Evolutionary conservation across 1,284 basidiomycete species (phyloP).

Genomic region (Ustilago cynodontis): DNA sequence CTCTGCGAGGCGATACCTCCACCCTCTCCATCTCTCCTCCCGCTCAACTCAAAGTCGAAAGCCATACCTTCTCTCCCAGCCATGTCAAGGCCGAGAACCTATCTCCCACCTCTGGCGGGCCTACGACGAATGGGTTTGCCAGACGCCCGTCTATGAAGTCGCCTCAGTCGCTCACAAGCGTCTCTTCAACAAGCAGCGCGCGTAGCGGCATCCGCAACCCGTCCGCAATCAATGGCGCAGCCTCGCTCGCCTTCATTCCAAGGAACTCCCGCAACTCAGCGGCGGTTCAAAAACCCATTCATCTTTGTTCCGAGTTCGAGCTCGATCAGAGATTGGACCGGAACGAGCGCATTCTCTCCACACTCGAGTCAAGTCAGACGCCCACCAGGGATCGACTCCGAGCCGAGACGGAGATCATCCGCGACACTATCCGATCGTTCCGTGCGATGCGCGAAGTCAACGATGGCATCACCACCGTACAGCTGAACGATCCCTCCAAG

Average conservation of each 20-base stretch:
- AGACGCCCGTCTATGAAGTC: conserved; percentile 11
- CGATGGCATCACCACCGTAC: conserved; percentile 33
- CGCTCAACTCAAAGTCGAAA: conserved; percentile 26
- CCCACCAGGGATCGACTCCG: conserved; percentile 36
- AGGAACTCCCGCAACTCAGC: conserved; percentile 39
- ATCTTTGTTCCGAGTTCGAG: conserved; percentile 48
- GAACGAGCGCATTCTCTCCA: conserved; percentile 46
- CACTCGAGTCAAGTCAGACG: conserved; percentile 20
- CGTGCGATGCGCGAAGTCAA: conserved; percentile 42
- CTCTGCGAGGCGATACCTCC: conserved; percentile 36
- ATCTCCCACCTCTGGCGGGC: conserved; percentile 6
- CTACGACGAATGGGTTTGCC: conserved; percentile 8
- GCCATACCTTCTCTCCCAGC: not conserved
- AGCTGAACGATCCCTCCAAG: conserved; percentile 34
- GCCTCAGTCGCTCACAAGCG: conserved; percentile 6
- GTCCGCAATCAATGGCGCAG: conserved; percentile 16
- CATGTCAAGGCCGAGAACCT: conserved; percentile 29
- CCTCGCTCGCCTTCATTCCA: conserved; percentile 49
- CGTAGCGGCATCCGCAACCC: conserved; percentile 3
- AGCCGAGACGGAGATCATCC: conserved; percentile 37
- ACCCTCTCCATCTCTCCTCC: conserved; percentile 28
- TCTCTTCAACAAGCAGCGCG: conserved; percentile 3
- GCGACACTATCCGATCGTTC: conserved; percentile 36
- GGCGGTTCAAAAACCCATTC: conserved; percentile 42
- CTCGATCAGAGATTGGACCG: conserved; percentile 54